These are phyloP conservation scores for Boletus sp. DNA, from an alignment of 768 basidiomycete species.

Conservation along the genomic window DNA sequence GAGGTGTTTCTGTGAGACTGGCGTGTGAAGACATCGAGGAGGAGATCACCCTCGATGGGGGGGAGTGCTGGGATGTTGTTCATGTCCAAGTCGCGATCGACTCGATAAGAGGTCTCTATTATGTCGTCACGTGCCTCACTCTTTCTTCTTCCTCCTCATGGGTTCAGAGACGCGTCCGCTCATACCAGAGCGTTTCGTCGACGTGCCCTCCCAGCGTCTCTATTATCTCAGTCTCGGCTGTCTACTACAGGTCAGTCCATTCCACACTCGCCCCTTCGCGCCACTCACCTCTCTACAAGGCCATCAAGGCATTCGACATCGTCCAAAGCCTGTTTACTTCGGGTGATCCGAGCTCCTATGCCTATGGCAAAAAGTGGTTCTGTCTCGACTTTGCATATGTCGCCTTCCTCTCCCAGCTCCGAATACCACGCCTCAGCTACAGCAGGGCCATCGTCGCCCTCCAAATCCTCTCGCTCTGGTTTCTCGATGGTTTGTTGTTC, in stretches of 20 bases:
- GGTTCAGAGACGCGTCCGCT: slow-evolving; percentile 38
- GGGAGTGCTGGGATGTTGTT: slow-evolving; percentile 47
- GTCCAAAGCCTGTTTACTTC: slow-evolving; percentile 50
- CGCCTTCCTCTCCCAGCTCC: slow-evolving; percentile 53
- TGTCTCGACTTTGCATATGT: slow-evolving; percentile 63
- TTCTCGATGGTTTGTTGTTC: slow-evolving; percentile 68
- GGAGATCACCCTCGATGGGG: slow-evolving; percentile 51
- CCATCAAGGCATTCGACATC: slow-evolving; percentile 74
- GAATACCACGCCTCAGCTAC: slow-evolving; percentile 73
- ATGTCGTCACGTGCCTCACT: slow-evolving; percentile 17
- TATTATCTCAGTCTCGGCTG: slow-evolving; percentile 75
- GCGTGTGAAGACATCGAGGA: slow-evolving; percentile 60
- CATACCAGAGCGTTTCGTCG: slow-evolving; percentile 71
- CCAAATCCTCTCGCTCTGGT: slow-evolving; percentile 58
- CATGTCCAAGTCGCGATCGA: slow-evolving; percentile 21
- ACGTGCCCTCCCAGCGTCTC: slow-evolving; percentile 75
- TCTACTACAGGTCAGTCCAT: slow-evolving; percentile 61
- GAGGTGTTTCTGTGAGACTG: slow-evolving; percentile 33
- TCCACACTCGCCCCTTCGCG: rapidly evolving
- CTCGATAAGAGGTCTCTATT: neutral
- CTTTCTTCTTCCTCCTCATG: slow-evolving; percentile 10
- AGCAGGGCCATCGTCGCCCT: slow-evolving; percentile 58
- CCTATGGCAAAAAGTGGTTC: slow-evolving; percentile 67
- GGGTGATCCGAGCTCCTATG: slow-evolving; percentile 40
- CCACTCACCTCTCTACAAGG: slow-evolving; percentile 38